phyloP scores from a whole-genome alignment of 73 alveolate species.

The Paramecium bursaria region DNA sequence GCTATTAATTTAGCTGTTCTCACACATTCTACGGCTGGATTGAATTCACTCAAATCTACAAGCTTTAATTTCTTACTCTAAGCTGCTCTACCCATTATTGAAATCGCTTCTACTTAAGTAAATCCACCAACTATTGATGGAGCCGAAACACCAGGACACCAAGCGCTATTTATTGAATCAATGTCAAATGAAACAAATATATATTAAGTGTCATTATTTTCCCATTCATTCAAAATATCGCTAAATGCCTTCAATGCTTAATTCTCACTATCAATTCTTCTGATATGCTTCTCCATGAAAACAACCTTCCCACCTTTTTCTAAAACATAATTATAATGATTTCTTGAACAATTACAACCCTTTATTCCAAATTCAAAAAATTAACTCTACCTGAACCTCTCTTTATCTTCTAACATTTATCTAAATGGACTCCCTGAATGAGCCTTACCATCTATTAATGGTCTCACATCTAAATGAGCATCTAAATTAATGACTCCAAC shows the following conservation, averaged over 20 bases:
- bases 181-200: constrained; percentile 71
- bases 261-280: constrained; percentile 27
- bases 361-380: constrained; percentile 67
- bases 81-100: constrained; percentile 49
- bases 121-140: constrained; percentile 75
- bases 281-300: constrained; percentile 69
- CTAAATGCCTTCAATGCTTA: constrained; percentile 54
- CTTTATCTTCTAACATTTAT: constrained; percentile 65
- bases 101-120: constrained; percentile 62
- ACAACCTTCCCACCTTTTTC: constrained; percentile 56
- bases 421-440: constrained; percentile 74
- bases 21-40: constrained; percentile 71
- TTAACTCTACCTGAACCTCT: neutral
- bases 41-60: constrained; percentile 71
- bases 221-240: constrained; percentile 10
- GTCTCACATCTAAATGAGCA: constrained; percentile 76
- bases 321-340: constrained; percentile 65
- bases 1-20: constrained; percentile 67
- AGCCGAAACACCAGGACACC: constrained; percentile 73
- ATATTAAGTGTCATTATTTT: constrained; percentile 10
- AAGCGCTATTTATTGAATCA: constrained; percentile 62
- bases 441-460: constrained; percentile 50
- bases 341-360: constrained; percentile 70
- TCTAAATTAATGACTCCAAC: constrained; percentile 71
- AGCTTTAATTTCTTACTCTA: constrained; percentile 35